These are phyloP conservation scores for Mrakia frigida DNA, from an alignment of 768 basidiomycete genomes.

Conservation along the genomic window DNA sequence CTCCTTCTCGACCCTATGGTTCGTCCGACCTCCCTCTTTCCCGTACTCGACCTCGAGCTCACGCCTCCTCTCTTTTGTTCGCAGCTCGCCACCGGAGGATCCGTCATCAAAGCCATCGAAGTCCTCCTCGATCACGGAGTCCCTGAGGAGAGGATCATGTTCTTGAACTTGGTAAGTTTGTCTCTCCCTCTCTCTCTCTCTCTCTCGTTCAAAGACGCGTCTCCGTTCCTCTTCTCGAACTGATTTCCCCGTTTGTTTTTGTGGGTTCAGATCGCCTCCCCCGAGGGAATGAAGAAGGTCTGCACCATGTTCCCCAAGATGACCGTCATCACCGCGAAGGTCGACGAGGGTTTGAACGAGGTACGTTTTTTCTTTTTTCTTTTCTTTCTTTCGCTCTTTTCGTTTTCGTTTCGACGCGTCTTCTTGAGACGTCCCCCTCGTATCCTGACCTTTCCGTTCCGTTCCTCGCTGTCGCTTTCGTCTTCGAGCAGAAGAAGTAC, in stretches of 20 bases:
- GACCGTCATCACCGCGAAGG: constrained; percentile 92
- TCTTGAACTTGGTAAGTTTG: constrained; percentile 73
- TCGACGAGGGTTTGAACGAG: constrained; percentile 85
- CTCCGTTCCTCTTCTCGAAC: background rate
- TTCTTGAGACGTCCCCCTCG: no score
- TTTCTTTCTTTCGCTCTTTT: background rate
- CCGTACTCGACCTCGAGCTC: background rate
- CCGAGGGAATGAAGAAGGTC: constrained; percentile 80
- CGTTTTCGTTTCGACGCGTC: no score
- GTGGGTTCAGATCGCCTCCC: constrained; percentile 66
- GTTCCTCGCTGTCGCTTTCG: no score
- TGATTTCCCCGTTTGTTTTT: background rate
- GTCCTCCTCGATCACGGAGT: constrained; percentile 87
- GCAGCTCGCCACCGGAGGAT: constrained; percentile 78
- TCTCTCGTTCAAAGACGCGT: background rate
- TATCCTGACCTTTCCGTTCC: no score
- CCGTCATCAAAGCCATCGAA: constrained; percentile 95
- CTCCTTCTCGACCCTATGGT: constrained; percentile 97
- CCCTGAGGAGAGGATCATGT: constrained; percentile 88
- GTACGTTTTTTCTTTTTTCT: background rate
- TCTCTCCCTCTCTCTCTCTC: no score
- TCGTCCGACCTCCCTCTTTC: constrained; percentile 38
- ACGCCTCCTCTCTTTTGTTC: background rate
- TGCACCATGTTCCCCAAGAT: constrained; percentile 67
- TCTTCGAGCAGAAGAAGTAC: constrained; percentile 27